Evolutionary conservation across 2,329 filamentous ascomycete genomes (phyloP).

Genomic region (Knufia fluminis): DNA sequence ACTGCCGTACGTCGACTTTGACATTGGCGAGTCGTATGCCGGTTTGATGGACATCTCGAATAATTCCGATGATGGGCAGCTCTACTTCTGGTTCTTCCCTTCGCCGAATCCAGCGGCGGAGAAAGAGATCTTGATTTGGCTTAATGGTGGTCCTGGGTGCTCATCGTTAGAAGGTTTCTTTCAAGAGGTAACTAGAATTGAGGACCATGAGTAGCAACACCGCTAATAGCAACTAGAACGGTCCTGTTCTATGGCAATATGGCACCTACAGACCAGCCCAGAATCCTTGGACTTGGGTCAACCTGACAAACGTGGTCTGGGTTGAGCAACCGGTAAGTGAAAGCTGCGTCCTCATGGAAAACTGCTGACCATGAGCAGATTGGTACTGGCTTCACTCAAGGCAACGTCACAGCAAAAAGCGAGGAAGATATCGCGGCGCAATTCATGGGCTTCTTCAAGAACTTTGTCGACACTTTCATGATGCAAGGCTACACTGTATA

Average conservation of each 20-base stretch:
- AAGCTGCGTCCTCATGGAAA: not conserved
- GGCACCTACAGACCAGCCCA: slow-evolving; percentile 25
- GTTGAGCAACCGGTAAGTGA: slow-evolving; percentile 49
- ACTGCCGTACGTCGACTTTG: slow-evolving; percentile 61
- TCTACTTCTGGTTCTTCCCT: slow-evolving; percentile 46
- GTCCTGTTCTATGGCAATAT: slow-evolving; percentile 27
- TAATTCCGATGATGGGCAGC: slow-evolving; percentile 30
- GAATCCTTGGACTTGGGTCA: slow-evolving; percentile 57
- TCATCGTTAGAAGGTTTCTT: slow-evolving; percentile 59
- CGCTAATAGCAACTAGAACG: too few species aligned
- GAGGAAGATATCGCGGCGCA: slow-evolving; percentile 61
- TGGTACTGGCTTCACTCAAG: slow-evolving; percentile 60
- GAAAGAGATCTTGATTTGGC: slow-evolving; percentile 33
- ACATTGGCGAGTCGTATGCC: slow-evolving; percentile 46
- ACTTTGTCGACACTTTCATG: slow-evolving; percentile 63
- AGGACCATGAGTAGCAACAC: too few species aligned
- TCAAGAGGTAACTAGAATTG: too few species aligned
- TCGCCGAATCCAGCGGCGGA: slow-evolving; percentile 35
- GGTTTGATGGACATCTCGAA: slow-evolving; percentile 46
- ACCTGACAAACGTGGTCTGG: slow-evolving; percentile 69
- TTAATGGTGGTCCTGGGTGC: slow-evolving; percentile 94
- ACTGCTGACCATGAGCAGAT: slow-evolving; percentile 28
- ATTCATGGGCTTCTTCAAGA: slow-evolving; percentile 70
- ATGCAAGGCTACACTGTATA: slow-evolving; percentile 61
- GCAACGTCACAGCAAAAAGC: slow-evolving; percentile 53